Evolutionary conservation across 148 eudicot genomes (phyloP).

Genomic region (Fagopyrum tataricum): DNA sequence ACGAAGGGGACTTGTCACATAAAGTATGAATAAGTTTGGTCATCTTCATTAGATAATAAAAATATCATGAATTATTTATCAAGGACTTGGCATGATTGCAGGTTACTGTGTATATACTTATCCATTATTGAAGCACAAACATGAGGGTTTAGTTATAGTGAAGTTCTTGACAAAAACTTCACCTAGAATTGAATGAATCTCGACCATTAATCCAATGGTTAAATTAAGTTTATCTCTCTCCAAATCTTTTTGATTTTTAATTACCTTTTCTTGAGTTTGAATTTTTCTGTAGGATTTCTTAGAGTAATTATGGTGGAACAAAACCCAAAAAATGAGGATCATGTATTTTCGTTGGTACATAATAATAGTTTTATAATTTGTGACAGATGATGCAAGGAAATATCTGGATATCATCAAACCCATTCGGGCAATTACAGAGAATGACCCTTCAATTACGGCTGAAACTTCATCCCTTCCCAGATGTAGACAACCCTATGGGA

Average conservation of each 20-base stretch:
- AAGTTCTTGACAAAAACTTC: too few species aligned
- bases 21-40: not conserved
- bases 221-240: too few species aligned
- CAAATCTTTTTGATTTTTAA: too few species aligned
- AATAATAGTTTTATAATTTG: not conserved
- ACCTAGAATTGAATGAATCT: too few species aligned
- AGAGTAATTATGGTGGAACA: too few species aligned
- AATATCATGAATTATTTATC: not conserved
- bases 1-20: not conserved
- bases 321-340: not conserved
- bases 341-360: not conserved
- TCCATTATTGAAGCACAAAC: not conserved
- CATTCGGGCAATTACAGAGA: conserved; percentile 38
- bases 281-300: too few species aligned
- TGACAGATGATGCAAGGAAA: conserved; percentile 74
- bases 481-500: conserved; percentile 21
- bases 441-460: conserved; percentile 58
- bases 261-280: too few species aligned
- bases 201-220: too few species aligned
- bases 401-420: conserved; percentile 53
- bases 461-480: conserved; percentile 30
- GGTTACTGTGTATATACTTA: not conserved
- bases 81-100: not conserved
- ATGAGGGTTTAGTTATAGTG: too few species aligned
- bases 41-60: not conserved